These are phyloP conservation scores for Oryza glumipatula DNA, from an alignment of 176 grass and related monocot species.

Conservation along the genomic window DNA sequence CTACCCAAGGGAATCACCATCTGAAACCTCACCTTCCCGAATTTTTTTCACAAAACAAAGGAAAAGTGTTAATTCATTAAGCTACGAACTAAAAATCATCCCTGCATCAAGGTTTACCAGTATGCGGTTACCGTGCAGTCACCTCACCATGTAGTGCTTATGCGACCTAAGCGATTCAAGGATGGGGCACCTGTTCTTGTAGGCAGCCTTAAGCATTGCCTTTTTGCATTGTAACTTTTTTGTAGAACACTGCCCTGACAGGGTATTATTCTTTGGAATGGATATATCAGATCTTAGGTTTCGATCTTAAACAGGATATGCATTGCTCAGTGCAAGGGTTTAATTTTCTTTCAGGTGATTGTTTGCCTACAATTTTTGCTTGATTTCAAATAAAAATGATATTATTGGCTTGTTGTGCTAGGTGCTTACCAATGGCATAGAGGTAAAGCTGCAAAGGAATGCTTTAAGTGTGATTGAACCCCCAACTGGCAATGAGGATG, in stretches of 20 bases:
- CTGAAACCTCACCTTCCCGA: not conserved
- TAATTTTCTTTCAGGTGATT: not conserved
- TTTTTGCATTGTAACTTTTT: not conserved
- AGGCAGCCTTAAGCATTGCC: not conserved
- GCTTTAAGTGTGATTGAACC: conserved; percentile 77
- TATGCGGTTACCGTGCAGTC: no score
- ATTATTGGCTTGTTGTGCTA: conserved; percentile 23
- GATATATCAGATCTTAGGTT: not conserved
- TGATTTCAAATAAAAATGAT: not conserved
- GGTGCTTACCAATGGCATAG: conserved; percentile 79
- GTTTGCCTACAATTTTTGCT: not conserved
- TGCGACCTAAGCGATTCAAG: not conserved
- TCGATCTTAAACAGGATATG: not conserved
- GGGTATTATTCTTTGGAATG: not conserved
- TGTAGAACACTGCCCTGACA: not conserved
- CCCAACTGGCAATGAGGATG: conserved; percentile 68
- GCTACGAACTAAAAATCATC: not conserved
- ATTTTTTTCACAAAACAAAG: not conserved
- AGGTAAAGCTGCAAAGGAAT: conserved; percentile 85
- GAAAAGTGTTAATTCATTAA: not conserved
- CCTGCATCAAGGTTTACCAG: no score
- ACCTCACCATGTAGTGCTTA: not conserved
- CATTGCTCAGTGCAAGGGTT: not conserved
- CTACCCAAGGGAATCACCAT: not conserved
- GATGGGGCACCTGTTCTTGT: not conserved